Base-by-base conservation (phyloP, 805 yeast genomes). In the Henningerozyma blattae region DNA sequence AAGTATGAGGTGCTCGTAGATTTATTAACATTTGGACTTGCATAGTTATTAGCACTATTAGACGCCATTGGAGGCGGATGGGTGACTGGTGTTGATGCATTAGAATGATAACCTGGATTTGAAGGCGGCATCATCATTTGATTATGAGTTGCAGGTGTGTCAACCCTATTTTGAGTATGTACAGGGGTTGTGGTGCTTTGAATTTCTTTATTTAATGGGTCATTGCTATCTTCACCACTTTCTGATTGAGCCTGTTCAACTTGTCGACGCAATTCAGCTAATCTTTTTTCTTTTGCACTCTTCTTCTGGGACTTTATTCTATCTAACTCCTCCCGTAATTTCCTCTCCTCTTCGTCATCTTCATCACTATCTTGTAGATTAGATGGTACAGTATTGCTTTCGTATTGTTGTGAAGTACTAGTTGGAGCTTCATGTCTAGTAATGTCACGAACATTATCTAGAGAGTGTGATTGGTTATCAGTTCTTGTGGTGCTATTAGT, bases 41-140 rank as follows among this genome's bases (percentile, higher is more conserved):
- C n/a, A n/a, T n/a, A n/a, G n/a, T n/a, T n/a, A n/a, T n/a, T n/a
- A n/a, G n/a, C n/a, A n/a, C n/a, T n/a, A n/a, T n/a, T n/a, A n/a
- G n/a, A n/a, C n/a, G n/a, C n/a, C n/a, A n/a, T n/a, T n/a, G n/a
- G n/a, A n/a, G n/a, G n/a, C n/a, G n/a, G n/a, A n/a, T n/a, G n/a
- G n/a, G n/a, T n/a, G n/a, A n/a, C n/a, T n/a, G n/a, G n/a, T n/a
- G n/a, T n/a, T n/a, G n/a, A n/a, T n/a, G n/a, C n/a, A n/a, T n/a
- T n/a, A n/a, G n/a, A n/a, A n/a, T n/a, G n/a, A n/a, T 77, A 77
- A 48, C 76, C 76, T 32, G 84, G 81, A 33, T 66, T 65, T 19
- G 12, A n/a, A n/a, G 12, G 13, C 14, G 17, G 15, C 18, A 13
- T 7, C 18, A 22, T 8, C 15, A 12, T 18, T 8, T 20, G 13